Evolutionary conservation across 306 rosid species (phyloP), one percentile per base, ranked within the genome.

Genomic region (Astragalus membranaceus): DNA sequence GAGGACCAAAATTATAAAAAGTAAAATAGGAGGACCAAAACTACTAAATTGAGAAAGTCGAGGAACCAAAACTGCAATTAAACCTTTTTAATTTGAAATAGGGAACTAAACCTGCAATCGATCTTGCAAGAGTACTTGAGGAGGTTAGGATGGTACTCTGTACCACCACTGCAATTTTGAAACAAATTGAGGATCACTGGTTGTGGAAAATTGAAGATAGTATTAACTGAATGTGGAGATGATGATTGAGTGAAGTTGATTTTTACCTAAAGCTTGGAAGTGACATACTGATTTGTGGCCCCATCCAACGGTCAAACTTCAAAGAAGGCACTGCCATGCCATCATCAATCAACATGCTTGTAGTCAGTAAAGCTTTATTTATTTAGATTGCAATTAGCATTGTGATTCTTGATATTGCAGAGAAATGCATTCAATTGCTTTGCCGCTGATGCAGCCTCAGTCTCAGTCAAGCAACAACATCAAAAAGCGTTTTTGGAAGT

Each of bases 231-330:
- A 44, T 30, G 46, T 23, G 14, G 13, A 58, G 10, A 66, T 4
- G 32, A 37, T 44, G 68, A 36, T 4, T 67, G 4, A 42, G 2
- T 71, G 36, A 75, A 57, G 5, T 42, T n/a, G 10, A 20, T 20
- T 20, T 79, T 82, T 79, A 84, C 98, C 98, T 93, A 73, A 82
- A 94, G 79, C 96, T 90, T 75, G 97, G 97, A 77, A 94, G 98
- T 14, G 95, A 83, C 83, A 94, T 74, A 77, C 64, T 88, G 78
- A 91, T 83, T 26, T 75, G 70, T 51, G 96, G 96, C 32, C 96
- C 96, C 86, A 76, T 85, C 97, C 97, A 87, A 43, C 67, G 79
- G 41, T 39, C 60, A 13, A 48, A 43, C 16, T 49, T 74, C 48
- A 68, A 61, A 56, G 77, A 42, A 60, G 92, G 84, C 68, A 81